phyloP scores from a whole-genome alignment of 2,329 filamentous ascomycete genomes.

The Setomelanomma holmii region DNA sequence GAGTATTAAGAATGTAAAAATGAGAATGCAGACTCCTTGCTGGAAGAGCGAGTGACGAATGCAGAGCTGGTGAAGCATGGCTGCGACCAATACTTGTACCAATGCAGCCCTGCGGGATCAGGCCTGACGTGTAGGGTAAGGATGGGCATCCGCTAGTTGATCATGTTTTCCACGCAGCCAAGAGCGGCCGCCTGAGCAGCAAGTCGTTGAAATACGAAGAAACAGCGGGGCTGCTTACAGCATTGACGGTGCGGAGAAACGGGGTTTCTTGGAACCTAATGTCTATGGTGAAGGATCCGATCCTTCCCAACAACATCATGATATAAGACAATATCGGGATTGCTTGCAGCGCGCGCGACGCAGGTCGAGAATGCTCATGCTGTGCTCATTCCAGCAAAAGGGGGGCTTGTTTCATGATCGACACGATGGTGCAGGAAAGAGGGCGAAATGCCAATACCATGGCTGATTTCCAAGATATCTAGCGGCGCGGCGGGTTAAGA shows the following conservation, averaged over 20 bases:
- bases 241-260: background rate
- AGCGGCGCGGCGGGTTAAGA: conserved; percentile 15
- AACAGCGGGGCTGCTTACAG: conserved; percentile 1
- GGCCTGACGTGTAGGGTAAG: background rate
- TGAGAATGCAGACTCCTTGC: conserved; percentile 7
- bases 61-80: background rate
- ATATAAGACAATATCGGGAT: no score
- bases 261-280: background rate
- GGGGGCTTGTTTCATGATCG: background rate
- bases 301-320: background rate
- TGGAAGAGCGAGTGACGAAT: conserved; percentile 9
- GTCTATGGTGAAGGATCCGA: background rate
- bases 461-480: conserved; percentile 8
- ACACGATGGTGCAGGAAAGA: background rate
- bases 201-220: conserved; percentile 8
- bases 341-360: no score
- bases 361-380: background rate
- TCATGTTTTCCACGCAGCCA: conserved; percentile 9
- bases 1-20: background rate
- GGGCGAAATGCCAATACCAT: conserved; percentile 1
- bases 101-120: conserved; percentile 5
- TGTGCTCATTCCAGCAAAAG: background rate
- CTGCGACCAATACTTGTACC: conserved; percentile 13
- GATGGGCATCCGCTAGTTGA: conserved; percentile 4
- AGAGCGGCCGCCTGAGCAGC: conserved; percentile 7